These are phyloP conservation scores for Monilinia aucupariae DNA, from an alignment of 2,329 filamentous ascomycete genomes.

Conservation along the genomic window DNA sequence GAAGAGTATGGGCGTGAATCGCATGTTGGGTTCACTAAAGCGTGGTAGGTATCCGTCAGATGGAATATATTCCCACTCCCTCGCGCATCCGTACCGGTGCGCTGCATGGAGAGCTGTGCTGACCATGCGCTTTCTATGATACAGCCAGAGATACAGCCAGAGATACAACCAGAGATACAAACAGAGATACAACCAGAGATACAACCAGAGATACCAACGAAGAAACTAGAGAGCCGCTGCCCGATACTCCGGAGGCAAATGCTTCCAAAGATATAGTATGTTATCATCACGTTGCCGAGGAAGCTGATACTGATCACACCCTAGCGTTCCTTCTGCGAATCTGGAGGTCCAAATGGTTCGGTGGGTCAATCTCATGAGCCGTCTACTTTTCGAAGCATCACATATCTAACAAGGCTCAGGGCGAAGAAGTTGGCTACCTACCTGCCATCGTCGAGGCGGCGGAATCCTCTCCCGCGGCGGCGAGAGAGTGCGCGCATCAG, in stretches of 20 bases:
- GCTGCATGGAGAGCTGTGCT: slow-evolving; percentile 1
- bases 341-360: slow-evolving; percentile 53
- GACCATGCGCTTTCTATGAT: too few species aligned
- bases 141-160: slow-evolving; percentile 21
- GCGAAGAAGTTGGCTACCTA: slow-evolving; percentile 86
- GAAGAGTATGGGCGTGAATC: slow-evolving; percentile 35
- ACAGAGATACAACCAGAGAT: slow-evolving; percentile 21
- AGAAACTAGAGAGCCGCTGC: slow-evolving; percentile 29
- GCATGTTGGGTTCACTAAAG: slow-evolving; percentile 34
- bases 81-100: neutral
- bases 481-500: slow-evolving; percentile 70
- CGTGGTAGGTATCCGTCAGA: slow-evolving; percentile 24
- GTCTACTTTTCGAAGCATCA: neutral
- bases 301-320: slow-evolving; percentile 19
- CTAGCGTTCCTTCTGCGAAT: slow-evolving; percentile 77
- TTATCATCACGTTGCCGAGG: slow-evolving; percentile 22
- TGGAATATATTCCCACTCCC: slow-evolving; percentile 15
- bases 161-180: slow-evolving; percentile 19
- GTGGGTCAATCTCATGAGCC: slow-evolving; percentile 38
- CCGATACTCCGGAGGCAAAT: slow-evolving; percentile 62
- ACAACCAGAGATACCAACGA: slow-evolving; percentile 21
- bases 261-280: slow-evolving; percentile 62
- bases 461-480: slow-evolving; percentile 84
- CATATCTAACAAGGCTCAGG: slow-evolving; percentile 42
- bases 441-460: slow-evolving; percentile 91